Base-by-base conservation (phyloP, 2,329 filamentous ascomycete genomes). In the Pyrenochaeta sp. region DNA sequence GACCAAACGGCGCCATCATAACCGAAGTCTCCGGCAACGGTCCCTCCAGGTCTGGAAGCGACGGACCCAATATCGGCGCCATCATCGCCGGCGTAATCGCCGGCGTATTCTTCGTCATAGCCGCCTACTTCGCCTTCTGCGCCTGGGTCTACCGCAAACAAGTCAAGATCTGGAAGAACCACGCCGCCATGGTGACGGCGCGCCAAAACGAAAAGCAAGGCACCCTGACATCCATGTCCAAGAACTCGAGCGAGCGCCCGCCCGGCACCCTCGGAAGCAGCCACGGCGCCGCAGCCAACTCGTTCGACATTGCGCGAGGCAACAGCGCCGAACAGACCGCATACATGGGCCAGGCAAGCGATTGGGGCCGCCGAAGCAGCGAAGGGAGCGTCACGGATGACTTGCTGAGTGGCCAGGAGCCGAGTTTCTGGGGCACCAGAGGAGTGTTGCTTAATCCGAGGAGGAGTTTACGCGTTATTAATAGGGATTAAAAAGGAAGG, bases 101-200 rank as follows among this genome's bases (percentile, higher is more conserved):
- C 0, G 86, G 84, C n/a, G 61, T 86, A 3, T 77, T 88, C 4
- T 82, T 82, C 34, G 57, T 87, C 13, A 60, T 84, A 0, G 85
- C 84, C 2, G 72, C 74, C 2, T 89, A 89, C 65, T 78, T 89
- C 9, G 85, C 83, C 31, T 89, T 87, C 74, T 88, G 85, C 69
- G 80, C 82, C 13, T 90, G 85, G 82, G 74, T 91, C 6, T 90
- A 90, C 74, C 80, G 86, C 19, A 84, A 85, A 35, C 87, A 88
- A 66, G 80, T 90, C 11, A 70, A 74, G 20, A 80, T 88, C 7
- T 91, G 90, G 76, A 85, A 86, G 69, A 76, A 80, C 22, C 87
- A 90, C 63, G 80, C 88, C 21, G 82, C 84, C 1, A 81, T 86
- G 59, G 75, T 81, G 2, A 86, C 89, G 60, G 77, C 80, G 3